Evolutionary conservation across 192 early-diverging fungal genomes (phyloP).

Genomic region (Rhizophagus prolifer): DNA sequence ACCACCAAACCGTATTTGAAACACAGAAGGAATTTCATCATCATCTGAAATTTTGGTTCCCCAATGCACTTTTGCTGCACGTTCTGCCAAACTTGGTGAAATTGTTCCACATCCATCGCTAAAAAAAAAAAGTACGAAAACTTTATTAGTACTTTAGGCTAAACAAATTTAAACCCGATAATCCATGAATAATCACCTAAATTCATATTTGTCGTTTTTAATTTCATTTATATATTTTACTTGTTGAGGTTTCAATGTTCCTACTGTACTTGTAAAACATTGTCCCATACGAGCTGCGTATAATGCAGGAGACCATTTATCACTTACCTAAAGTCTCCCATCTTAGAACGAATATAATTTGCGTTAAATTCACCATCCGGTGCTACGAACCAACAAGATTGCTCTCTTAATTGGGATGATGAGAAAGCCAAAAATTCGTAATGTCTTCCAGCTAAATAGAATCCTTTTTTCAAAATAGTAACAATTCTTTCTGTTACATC

Average conservation of each 20-base stretch:
- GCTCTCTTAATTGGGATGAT: constrained; percentile 61
- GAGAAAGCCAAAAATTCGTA: constrained; percentile 68
- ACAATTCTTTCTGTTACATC: constrained; percentile 49
- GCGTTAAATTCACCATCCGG: constrained; percentile 43
- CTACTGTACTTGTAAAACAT: constrained; percentile 67
- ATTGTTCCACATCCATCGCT: constrained; percentile 77
- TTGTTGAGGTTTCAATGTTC: constrained; percentile 44
- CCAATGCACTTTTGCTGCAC: constrained; percentile 7
- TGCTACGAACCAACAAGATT: constrained; percentile 63
- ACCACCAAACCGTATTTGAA: constrained; percentile 72
- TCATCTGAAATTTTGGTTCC: constrained; percentile 40
- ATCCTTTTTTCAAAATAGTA: constrained; percentile 46
- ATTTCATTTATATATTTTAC: constrained; percentile 58
- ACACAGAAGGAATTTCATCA: constrained; percentile 53
- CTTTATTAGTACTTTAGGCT: not conserved
- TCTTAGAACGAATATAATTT: constrained; percentile 55
- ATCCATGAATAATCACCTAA: not conserved
- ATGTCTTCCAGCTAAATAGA: constrained; percentile 47
- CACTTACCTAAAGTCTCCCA: constrained; percentile 66
- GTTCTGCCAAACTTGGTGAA: constrained; percentile 47
- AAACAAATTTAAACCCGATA: not conserved
- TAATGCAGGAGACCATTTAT: constrained; percentile 57
- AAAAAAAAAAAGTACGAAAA: constrained; percentile 38
- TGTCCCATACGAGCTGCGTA: constrained; percentile 72
- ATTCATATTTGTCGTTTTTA: constrained; percentile 44